phyloP scores from a whole-genome alignment of 805 yeast species.

The Limtongozyma cylindracea region DNA sequence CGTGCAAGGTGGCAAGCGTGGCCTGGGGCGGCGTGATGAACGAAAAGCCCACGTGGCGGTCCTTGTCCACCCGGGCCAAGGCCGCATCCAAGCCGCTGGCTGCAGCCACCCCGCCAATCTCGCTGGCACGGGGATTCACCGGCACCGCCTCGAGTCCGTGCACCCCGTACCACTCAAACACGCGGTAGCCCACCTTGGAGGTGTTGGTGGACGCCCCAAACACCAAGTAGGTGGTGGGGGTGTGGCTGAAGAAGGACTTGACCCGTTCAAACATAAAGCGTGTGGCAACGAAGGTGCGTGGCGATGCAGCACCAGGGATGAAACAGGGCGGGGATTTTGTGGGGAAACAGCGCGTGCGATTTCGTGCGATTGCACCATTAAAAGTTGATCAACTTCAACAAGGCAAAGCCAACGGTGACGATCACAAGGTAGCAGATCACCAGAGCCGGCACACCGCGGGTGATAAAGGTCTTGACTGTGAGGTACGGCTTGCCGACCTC shows the following conservation, averaged over 20 bases:
- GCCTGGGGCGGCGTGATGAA: conserved; percentile 56
- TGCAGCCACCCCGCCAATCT: conserved; percentile 16
- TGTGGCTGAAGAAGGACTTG: conserved; percentile 19
- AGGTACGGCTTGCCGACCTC: conserved; percentile 80
- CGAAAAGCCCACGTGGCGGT: conserved; percentile 13
- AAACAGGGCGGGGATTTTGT: too few species aligned
- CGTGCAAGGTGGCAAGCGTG: too few species aligned
- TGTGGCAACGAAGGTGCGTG: too few species aligned
- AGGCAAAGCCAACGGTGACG: conserved; percentile 53
- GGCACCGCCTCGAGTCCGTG: conserved; percentile 37
- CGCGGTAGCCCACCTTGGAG: conserved; percentile 43
- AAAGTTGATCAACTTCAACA: conserved; percentile 23
- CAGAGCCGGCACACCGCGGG: conserved; percentile 79
- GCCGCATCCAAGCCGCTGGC: conserved; percentile 7
- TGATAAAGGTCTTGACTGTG: conserved; percentile 66
- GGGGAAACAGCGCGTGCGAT: too few species aligned
- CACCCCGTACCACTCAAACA: conserved; percentile 37
- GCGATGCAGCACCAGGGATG: too few species aligned
- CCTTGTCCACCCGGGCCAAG: conserved; percentile 2
- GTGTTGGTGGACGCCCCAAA: conserved; percentile 50
- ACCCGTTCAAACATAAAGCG: too few species aligned
- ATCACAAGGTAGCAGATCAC: conserved; percentile 47
- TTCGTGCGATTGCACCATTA: too few species aligned
- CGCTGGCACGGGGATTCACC: conserved; percentile 28
- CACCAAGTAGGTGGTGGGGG: conserved; percentile 32